Evolutionary conservation across 2,329 filamentous ascomycete species (phyloP), one percentile per base, ranked within the genome.

Genomic region (Alternaria ventricosa): DNA sequence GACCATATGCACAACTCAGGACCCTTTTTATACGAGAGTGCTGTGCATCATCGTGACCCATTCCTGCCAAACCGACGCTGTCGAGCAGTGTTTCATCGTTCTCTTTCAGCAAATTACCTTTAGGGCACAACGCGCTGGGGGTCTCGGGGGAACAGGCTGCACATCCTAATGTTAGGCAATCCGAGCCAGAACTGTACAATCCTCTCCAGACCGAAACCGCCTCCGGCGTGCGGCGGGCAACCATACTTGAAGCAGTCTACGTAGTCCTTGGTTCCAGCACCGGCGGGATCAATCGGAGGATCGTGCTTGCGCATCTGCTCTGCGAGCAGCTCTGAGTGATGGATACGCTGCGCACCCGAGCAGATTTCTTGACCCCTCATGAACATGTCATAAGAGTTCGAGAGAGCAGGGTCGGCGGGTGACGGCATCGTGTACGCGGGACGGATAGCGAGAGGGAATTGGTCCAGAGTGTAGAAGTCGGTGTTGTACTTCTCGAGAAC

Each of bases 381-480:
- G 83, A 90, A 90, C 82, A 90, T 89, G 78, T 90, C 88, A 79
- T 89, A 90, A 4, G 86, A 88, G 82, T 90, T 89, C 46, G 85
- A 82, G 71, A 83, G 83, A 80, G 85, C 71, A 7, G 81, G 73
- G 69, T 81, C 76, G 41, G 67, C 43, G 43, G 82, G 79, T 33
- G 78, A 92, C 57, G 92, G 89, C 84, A 95, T 93, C 65, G 95
- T 94, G 82, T 97, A 98, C 82, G 97, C 97, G 6, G 95, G 95
- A 28, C 96, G 89, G 20, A 96, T 92, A 41, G 86, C 85, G 80
- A 96, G 89, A 47, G 96, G 96, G 86, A 97, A 99, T 82, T 98
- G 96, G 85, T 98, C 95, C 66, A 99, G 87, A 22, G 96, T 90
- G 84, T 97, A 98, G 84, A 98, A 98, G 83, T 99, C 96, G 64